Evolutionary conservation across 2,329 filamentous ascomycete genomes (phyloP).

Genomic region (Ampelomyces quisqualis): DNA sequence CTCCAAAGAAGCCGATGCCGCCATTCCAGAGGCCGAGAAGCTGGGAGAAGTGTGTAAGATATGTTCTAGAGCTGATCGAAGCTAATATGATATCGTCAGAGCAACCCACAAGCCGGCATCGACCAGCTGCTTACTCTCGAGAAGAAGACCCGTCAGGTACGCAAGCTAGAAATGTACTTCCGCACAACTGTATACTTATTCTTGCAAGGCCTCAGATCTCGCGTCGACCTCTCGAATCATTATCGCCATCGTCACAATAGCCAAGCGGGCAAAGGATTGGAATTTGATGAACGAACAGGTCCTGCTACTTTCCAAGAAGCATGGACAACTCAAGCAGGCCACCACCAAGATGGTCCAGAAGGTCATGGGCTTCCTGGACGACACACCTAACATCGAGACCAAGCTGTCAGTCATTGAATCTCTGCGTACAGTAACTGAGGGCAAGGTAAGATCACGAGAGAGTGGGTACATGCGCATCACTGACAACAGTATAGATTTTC

Average conservation of each 20-base stretch:
- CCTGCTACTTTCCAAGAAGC: slow-evolving; percentile 94
- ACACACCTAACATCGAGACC: slow-evolving; percentile 78
- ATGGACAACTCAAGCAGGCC: slow-evolving; percentile 98
- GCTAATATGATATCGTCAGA: slow-evolving; percentile 48
- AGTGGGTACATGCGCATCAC: slow-evolving; percentile 2
- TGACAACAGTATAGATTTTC: slow-evolving; percentile 67
- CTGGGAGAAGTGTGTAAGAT: slow-evolving; percentile 71
- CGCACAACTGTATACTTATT: slow-evolving; percentile 22
- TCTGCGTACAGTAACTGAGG: slow-evolving; percentile 91
- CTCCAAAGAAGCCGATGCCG: slow-evolving; percentile 90
- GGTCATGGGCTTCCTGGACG: slow-evolving; percentile 87
- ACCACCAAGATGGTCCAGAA: slow-evolving; percentile 99
- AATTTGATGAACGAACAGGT: slow-evolving; percentile 94
- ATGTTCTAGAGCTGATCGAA: slow-evolving; percentile 1
- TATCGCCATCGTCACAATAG: slow-evolving; percentile 86
- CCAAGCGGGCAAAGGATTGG: slow-evolving; percentile 92
- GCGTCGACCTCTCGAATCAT: slow-evolving; percentile 90
- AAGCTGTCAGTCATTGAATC: slow-evolving; percentile 96
- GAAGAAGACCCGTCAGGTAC: slow-evolving; percentile 95
- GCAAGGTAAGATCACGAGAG: slow-evolving; percentile 63
- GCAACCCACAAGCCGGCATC: slow-evolving; percentile 80
- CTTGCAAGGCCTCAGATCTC: slow-evolving; percentile 82
- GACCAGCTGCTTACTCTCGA: slow-evolving; percentile 91
- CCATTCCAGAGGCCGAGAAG: slow-evolving; percentile 86
- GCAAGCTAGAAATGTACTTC: slow-evolving; percentile 8